Conservation (phyloP, 2,329 filamentous ascomycete species). For the Tolypocladium tropicale region DNA sequence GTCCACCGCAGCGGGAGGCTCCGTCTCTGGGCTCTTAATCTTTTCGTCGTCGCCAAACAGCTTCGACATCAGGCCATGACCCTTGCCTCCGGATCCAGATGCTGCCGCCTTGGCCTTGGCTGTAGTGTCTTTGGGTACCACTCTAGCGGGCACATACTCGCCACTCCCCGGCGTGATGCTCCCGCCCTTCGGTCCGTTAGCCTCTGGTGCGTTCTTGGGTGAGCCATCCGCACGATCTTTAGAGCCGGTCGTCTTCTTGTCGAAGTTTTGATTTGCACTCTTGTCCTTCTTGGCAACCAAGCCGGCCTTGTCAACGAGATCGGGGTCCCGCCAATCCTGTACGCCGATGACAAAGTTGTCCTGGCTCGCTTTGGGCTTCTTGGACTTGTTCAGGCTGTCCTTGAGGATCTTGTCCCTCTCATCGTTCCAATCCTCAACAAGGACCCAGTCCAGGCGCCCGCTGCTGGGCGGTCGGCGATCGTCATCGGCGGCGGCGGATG, state of each 20-base stretch:
- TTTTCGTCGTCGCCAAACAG: slow-evolving; percentile 37
- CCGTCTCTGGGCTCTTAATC: slow-evolving; percentile 7
- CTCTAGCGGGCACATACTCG: slow-evolving; percentile 41
- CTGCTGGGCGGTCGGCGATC: slow-evolving; percentile 60
- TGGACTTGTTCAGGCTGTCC: slow-evolving; percentile 24
- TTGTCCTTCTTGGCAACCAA: slow-evolving; percentile 3
- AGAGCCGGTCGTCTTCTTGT: not conserved
- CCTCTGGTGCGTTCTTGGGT: slow-evolving; percentile 1
- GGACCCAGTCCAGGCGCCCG: slow-evolving; percentile 64
- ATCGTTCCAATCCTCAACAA: slow-evolving; percentile 56
- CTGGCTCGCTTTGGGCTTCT: slow-evolving; percentile 9
- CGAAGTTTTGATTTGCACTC: not conserved
- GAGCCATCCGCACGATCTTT: slow-evolving; percentile 1
- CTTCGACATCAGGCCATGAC: slow-evolving; percentile 34
- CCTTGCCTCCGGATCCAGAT: slow-evolving; percentile 24
- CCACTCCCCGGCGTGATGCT: slow-evolving; percentile 64
- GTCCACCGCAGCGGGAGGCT: slow-evolving; percentile 13
- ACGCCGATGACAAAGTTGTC: slow-evolving; percentile 68
- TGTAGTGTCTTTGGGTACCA: slow-evolving; percentile 1
- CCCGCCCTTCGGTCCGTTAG: slow-evolving; percentile 43
- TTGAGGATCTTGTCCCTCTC: slow-evolving; percentile 33
- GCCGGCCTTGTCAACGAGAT: slow-evolving; percentile 25
- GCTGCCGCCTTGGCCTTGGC: not conserved
- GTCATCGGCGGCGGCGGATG: slow-evolving; percentile 25
- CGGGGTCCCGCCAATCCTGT: slow-evolving; percentile 77